Evolutionary conservation across 2,329 filamentous ascomycete species (phyloP).

Genomic region (Stagonosporopsis chrysanthemi): DNA sequence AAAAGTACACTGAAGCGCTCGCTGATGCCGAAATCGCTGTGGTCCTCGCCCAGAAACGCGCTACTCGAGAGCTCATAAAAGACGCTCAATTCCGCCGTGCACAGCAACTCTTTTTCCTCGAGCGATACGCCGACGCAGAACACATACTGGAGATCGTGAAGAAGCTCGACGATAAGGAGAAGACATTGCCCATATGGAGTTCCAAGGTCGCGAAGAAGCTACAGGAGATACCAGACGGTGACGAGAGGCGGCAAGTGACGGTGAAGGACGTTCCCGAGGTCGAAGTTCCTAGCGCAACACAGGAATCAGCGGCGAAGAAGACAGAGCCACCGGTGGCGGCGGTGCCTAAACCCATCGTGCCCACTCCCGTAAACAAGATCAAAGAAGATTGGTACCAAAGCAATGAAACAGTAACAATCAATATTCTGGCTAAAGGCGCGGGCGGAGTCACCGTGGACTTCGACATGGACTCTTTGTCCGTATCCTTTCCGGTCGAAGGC

Average conservation of each 20-base stretch:
- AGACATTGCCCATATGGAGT: constrained; percentile 65
- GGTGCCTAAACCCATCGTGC: constrained; percentile 35
- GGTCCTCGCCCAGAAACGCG: constrained; percentile 73
- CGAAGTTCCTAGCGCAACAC: constrained; percentile 51
- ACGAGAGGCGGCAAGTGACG: constrained; percentile 52
- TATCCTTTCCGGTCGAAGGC: constrained; percentile 65
- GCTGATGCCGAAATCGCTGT: constrained; percentile 60
- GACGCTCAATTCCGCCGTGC: constrained; percentile 84
- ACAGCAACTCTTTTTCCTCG: constrained; percentile 74
- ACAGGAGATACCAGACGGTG: constrained; percentile 57
- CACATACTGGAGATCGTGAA: constrained; percentile 69
- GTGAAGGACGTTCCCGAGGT: constrained; percentile 61
- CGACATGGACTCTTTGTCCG: constrained; percentile 57
- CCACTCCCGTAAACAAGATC: constrained; percentile 64
- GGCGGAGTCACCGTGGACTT: constrained; percentile 63
- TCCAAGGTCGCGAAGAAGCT: constrained; percentile 63
- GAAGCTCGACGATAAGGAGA: constrained; percentile 61
- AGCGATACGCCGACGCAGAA: constrained; percentile 76
- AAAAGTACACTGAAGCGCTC: constrained; percentile 57
- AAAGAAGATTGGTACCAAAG: constrained; percentile 75
- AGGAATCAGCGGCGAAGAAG: constrained; percentile 9
- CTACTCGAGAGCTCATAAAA: constrained; percentile 76
- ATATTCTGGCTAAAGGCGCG: constrained; percentile 71
- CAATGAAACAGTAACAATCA: constrained; percentile 66
- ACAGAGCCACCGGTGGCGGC: constrained; percentile 13